phyloP scores from a whole-genome alignment of 169 alveolate species.

The Plasmodium adleri region DNA sequence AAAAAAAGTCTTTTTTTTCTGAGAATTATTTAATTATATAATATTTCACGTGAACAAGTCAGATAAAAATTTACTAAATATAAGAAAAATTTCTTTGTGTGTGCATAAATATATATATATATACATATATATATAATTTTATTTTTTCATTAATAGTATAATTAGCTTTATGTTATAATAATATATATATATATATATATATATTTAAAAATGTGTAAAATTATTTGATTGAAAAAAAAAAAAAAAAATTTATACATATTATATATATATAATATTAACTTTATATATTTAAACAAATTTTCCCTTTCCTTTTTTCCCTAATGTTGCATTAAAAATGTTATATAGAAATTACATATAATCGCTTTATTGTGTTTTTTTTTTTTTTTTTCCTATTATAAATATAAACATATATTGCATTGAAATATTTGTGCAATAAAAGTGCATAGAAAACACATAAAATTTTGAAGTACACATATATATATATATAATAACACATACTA shows the following conservation, averaged over 20 bases:
- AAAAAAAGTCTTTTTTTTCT: conserved; percentile 8
- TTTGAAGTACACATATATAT: conserved; percentile 23
- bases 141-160: neutral
- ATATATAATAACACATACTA: neutral
- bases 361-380: conserved; percentile 29
- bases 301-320: conserved; percentile 24
- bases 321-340: conserved; percentile 27
- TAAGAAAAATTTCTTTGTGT: conserved; percentile 29
- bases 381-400: conserved; percentile 1
- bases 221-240: neutral
- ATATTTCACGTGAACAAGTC: conserved; percentile 39
- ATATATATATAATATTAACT: neutral
- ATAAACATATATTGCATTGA: conserved; percentile 23
- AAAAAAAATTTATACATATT: neutral
- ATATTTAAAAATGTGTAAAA: no score
- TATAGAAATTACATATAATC: conserved; percentile 19
- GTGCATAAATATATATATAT: conserved; percentile 32
- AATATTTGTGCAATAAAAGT: conserved; percentile 30
- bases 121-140: conserved; percentile 6
- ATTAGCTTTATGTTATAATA: neutral
- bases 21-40: neutral
- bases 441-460: conserved; percentile 47
- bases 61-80: conserved; percentile 16
- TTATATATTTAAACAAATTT: conserved; percentile 4
- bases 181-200: no score